Conservation (phyloP, 2,329 filamentous ascomycete genomes). For the Aspergillus sp. region DNA sequence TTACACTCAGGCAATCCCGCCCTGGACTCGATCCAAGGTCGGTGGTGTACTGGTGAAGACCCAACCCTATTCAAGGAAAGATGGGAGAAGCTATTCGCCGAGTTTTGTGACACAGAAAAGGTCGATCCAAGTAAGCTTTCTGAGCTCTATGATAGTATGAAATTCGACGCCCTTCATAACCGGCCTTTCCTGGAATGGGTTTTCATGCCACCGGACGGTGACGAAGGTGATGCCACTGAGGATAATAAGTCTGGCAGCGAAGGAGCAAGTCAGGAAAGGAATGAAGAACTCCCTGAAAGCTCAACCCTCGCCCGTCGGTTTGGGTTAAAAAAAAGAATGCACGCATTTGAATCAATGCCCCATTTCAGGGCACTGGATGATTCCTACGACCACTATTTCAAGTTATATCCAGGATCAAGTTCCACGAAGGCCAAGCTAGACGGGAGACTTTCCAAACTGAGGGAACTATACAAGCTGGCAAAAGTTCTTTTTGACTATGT, state of each 20-base stretch:
- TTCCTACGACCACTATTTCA: conserved; percentile 74
- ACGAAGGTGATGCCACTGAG: conserved; percentile 49
- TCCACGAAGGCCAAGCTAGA: conserved; percentile 78
- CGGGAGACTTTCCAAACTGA: conserved; percentile 78
- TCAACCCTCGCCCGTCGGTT: conserved; percentile 39
- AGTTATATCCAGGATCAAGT: conserved; percentile 76
- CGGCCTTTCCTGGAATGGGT: conserved; percentile 96
- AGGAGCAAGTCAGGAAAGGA: conserved; percentile 19
- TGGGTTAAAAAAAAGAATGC: conserved; percentile 54
- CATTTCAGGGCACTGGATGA: conserved; percentile 52
- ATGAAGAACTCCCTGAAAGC: conserved; percentile 33
- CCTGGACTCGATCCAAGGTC: conserved; percentile 72
- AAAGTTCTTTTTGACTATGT: conserved; percentile 98
- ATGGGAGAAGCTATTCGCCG: conserved; percentile 97
- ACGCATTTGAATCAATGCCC: conserved; percentile 45
- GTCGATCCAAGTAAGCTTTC: conserved; percentile 98
- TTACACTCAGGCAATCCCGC: conserved; percentile 46
- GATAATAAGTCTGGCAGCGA: conserved; percentile 26
- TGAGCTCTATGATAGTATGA: conserved; percentile 99
- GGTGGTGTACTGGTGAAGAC: conserved; percentile 97
- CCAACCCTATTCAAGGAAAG: conserved; percentile 91
- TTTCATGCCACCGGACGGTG: conserved; percentile 79
- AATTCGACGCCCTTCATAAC: conserved; percentile 97
- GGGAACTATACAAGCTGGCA: conserved; percentile 88
- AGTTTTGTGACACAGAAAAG: conserved; percentile 96